These are phyloP conservation scores for Suhomyces xylopsoci DNA, from an alignment of 805 yeast species.

Conservation along the genomic window DNA sequence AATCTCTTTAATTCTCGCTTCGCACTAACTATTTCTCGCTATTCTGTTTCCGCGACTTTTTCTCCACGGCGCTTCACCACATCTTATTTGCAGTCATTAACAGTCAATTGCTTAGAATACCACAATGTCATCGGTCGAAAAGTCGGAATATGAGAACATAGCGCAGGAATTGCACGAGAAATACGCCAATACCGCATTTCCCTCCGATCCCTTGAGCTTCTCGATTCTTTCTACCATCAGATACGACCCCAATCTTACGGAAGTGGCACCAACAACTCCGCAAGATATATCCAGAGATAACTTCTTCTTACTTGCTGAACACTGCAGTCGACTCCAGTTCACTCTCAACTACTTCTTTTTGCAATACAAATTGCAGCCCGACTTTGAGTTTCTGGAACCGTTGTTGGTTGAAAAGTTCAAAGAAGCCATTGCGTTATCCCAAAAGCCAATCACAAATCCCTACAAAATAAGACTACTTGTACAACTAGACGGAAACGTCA, in stretches of 20 bases:
- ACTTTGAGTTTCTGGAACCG: slow-evolving; percentile 39
- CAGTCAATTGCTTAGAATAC: neutral
- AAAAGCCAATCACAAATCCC: slow-evolving; percentile 20
- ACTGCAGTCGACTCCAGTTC: slow-evolving; percentile 55
- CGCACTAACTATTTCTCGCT: no score
- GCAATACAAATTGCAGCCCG: slow-evolving; percentile 28
- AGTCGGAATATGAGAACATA: neutral
- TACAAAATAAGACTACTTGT: slow-evolving; percentile 34
- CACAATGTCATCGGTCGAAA: neutral
- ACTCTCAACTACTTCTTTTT: slow-evolving; percentile 49
- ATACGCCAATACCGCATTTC: slow-evolving; percentile 9
- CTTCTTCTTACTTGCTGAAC: slow-evolving; percentile 66
- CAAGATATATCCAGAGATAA: slow-evolving; percentile 23
- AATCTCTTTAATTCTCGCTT: no score
- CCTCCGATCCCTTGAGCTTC: slow-evolving; percentile 33
- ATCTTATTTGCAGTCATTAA: neutral
- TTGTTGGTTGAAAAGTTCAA: slow-evolving; percentile 35
- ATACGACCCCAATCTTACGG: slow-evolving; percentile 60
- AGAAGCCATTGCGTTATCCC: slow-evolving; percentile 24
- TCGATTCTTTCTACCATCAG: slow-evolving; percentile 68
- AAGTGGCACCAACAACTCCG: slow-evolving; percentile 23
- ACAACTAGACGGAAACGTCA: slow-evolving; percentile 25
- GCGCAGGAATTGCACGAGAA: neutral
- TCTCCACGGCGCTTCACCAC: neutral
- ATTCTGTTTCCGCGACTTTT: neutral